Conservation (phyloP, 306 rosid species). For the Castanea crenata region DNA sequence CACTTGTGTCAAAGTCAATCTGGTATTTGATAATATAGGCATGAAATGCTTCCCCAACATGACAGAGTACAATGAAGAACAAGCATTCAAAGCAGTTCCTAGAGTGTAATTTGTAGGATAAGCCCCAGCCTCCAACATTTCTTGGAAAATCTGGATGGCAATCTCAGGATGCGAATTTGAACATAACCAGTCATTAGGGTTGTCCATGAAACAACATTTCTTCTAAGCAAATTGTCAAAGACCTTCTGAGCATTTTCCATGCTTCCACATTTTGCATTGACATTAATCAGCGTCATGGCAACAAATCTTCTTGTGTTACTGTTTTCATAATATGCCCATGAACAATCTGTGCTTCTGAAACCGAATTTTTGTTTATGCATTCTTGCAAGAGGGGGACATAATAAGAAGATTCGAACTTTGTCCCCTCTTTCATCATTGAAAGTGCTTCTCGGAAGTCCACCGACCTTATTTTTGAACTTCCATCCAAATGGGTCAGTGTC, state of each 20-base stretch:
- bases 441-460: constrained; percentile 60
- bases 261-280: constrained; percentile 66
- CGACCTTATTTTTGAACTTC: constrained; percentile 37
- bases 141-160: constrained; percentile 49
- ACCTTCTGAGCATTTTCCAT: constrained; percentile 58
- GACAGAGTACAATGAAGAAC: constrained; percentile 44
- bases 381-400: constrained; percentile 61
- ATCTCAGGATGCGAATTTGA: constrained; percentile 48
- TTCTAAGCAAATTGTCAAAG: constrained; percentile 52
- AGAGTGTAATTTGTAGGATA: constrained; percentile 69
- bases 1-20: constrained; percentile 64
- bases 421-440: constrained; percentile 35
- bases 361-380: constrained; percentile 48
- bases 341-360: constrained; percentile 40
- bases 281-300: constrained; percentile 50
- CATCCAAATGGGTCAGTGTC: constrained; percentile 28
- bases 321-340: constrained; percentile 72
- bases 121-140: constrained; percentile 68
- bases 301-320: constrained; percentile 54
- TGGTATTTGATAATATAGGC: constrained; percentile 61
- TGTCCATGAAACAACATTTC: constrained; percentile 70
- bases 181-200: constrained; percentile 67
- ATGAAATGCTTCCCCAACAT: constrained; percentile 75
- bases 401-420: constrained; percentile 37
- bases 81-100: constrained; percentile 66